Evolutionary conservation across 225 moss, liverwort and hornwort species (phyloP).

Genomic region (Straminergon stramineum): DNA sequence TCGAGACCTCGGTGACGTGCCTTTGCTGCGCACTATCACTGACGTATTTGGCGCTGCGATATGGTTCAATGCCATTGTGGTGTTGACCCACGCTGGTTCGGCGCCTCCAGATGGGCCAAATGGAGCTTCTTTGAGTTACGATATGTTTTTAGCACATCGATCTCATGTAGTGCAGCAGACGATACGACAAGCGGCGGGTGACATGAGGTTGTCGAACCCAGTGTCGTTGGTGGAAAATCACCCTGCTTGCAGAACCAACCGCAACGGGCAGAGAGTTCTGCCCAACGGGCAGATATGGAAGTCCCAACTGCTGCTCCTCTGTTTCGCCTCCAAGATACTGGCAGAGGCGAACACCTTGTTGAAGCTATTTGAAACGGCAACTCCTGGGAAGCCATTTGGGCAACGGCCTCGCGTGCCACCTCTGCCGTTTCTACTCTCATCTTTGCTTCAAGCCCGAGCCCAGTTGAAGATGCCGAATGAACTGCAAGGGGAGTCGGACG

Average conservation of each 20-base stretch:
- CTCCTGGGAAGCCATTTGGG: constrained; percentile 36
- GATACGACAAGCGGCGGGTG: constrained; percentile 43
- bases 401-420: constrained; percentile 43
- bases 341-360: constrained; percentile 43
- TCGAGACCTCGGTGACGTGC: constrained; percentile 38
- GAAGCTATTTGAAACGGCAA: constrained; percentile 37
- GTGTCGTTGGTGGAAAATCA: constrained; percentile 53
- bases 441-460: constrained; percentile 42
- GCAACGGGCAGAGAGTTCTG: constrained; percentile 35
- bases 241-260: constrained; percentile 46
- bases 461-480: constrained; percentile 35
- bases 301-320: constrained; percentile 38
- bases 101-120: constrained; percentile 52
- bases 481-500: constrained; percentile 28
- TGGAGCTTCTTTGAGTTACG: constrained; percentile 41
- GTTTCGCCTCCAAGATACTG: constrained; percentile 47
- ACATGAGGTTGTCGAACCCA: constrained; percentile 42
- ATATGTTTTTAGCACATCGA: constrained; percentile 42
- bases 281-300: constrained; percentile 54
- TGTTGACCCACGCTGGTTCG: constrained; percentile 41
- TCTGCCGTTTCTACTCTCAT: constrained; percentile 40
- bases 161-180: constrained; percentile 43
- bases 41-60: constrained; percentile 42
- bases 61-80: constrained; percentile 53
- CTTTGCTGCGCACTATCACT: constrained; percentile 39